Evolutionary conservation across 2,329 filamentous ascomycete genomes (phyloP).

Genomic region (Aureobasidium uvarum): DNA sequence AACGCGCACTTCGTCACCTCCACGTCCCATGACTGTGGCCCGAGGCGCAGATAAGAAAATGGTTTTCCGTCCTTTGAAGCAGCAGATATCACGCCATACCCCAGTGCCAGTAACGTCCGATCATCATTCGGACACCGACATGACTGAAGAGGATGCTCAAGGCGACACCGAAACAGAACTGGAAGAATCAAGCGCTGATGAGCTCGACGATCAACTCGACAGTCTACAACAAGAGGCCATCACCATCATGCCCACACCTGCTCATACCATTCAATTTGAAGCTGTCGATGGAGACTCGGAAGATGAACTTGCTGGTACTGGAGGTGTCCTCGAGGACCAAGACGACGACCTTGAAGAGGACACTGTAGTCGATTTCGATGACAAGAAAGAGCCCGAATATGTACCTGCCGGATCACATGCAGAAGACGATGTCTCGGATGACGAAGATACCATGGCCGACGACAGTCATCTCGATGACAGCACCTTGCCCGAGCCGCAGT

Average conservation of each 20-base stretch:
- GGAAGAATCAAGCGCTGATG: conserved; percentile 19
- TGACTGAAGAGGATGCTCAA: background rate
- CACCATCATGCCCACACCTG: conserved; percentile 5
- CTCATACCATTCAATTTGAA: background rate
- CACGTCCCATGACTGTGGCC: conserved; percentile 28
- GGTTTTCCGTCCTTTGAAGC: conserved; percentile 28
- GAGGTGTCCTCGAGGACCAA: background rate
- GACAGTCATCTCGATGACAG: conserved; percentile 23
- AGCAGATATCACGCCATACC: conserved; percentile 6
- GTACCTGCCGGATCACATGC: conserved; percentile 11
- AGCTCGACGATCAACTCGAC: conserved; percentile 12
- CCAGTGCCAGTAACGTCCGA: background rate
- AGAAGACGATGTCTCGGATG: conserved; percentile 26
- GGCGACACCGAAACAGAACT: background rate
- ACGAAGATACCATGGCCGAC: background rate
- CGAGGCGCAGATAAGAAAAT: conserved; percentile 25
- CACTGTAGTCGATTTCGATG: background rate
- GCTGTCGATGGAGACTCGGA: conserved; percentile 5
- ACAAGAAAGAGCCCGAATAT: conserved; percentile 25
- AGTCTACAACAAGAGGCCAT: background rate
- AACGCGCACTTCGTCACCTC: conserved; percentile 15
- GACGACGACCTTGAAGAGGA: conserved; percentile 29
- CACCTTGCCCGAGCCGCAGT: conserved; percentile 17
- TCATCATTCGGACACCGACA: background rate
- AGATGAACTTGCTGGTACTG: conserved; percentile 16